Evolutionary conservation across 768 basidiomycete species (phyloP), one percentile per base, ranked within the genome.

Genomic region (Mycena galopus): DNA sequence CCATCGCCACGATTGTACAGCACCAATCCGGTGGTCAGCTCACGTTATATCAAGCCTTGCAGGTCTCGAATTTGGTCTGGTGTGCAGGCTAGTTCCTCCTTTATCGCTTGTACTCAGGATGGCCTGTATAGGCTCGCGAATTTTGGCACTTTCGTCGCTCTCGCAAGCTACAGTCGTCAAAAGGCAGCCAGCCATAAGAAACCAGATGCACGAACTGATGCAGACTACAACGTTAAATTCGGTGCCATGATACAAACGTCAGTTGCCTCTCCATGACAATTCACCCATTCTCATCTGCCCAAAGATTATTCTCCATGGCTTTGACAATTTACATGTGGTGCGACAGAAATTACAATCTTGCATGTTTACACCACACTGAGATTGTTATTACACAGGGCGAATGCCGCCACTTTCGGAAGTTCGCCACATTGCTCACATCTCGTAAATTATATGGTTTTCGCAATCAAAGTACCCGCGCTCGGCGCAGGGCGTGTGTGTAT

Each of bases 11-110:
- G 6, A 74, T 84, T 23, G 80, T 83, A 14, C 82, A 82, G 62
- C 70, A 78, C 37, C 51, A 39, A 19, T 75, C 79, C 21, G 62
- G 65, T 29, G n/a, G 56, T 5, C 66, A 80, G n/a, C 77, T 86
- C 23, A 82, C 84, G 0, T 74, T 86, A 33, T 81, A 83, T 61
- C 84, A 87, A 76, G 85, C 81, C 8, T 74, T 86, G 59, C 82
- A 83, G 63, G 82, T 85, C 23, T 84, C 82, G 27, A 84, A 85
- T 75, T 76, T 85, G 39, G 83, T 85, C 53, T 86, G 84, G 84
- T 83, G 21, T 11, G 80, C 73, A 12, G n/a, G 19, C 33, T 66
- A 25, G 35, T 42, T 4, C 14, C 23, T 12, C 5, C 12, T 37
- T 56, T 53, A 44, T n/a, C 21, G 27, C 23, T 30, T n/a, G 51